These are phyloP conservation scores for Populus hybrid DNA, from an alignment of 441 rosid genomes.

Conservation along the genomic window DNA sequence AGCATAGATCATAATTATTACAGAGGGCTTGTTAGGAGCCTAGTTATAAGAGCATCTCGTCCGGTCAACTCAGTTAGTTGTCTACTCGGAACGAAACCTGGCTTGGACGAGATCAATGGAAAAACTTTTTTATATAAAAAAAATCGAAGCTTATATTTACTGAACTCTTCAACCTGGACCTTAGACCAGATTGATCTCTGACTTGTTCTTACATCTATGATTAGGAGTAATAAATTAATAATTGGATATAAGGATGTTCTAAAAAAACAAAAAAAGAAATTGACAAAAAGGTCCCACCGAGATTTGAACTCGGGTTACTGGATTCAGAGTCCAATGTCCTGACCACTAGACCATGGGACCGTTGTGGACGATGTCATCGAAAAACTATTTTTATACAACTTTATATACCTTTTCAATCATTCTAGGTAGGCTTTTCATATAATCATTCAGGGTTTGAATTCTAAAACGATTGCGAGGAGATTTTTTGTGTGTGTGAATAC, in stretches of 20 bases:
- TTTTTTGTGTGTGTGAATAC: too few species aligned
- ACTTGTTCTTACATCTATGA: neutral
- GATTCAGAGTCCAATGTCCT: too few species aligned
- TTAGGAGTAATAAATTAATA: too few species aligned
- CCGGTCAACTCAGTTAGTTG: neutral
- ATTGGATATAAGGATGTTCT: neutral
- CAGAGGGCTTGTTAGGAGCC: neutral
- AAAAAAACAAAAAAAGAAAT: too few species aligned
- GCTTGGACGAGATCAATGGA: too few species aligned
- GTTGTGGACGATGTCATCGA: neutral
- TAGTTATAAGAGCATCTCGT: neutral
- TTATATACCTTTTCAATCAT: too few species aligned
- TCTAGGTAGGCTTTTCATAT: neutral
- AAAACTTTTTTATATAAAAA: too few species aligned
- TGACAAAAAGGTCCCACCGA: neutral
- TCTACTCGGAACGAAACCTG: neutral
- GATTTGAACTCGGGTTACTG: neutral
- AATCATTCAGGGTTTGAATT: neutral
- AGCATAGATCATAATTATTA: neutral
- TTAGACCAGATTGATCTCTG: neutral
- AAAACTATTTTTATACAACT: rapidly evolving
- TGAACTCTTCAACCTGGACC: neutral
- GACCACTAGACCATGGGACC: neutral
- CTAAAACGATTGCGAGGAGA: too few species aligned
- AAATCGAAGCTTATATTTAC: too few species aligned